Base-by-base conservation (phyloP, 371 early-diverging fungal species). In the Mortierella sp. region DNA sequence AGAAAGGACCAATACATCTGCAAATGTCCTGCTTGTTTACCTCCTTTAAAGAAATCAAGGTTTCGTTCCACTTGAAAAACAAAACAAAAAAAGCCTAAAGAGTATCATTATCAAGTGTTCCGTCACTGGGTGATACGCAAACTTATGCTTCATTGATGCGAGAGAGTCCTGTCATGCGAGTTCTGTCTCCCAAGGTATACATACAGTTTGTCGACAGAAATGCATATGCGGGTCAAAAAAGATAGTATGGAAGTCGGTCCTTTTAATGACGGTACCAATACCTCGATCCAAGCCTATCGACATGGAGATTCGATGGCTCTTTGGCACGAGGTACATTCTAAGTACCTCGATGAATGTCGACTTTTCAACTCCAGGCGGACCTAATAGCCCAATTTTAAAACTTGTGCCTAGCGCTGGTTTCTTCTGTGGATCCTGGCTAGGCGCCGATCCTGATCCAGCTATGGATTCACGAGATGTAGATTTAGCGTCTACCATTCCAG, bases 131-230 rank as follows among this genome's bases (percentile, higher is more conserved):
- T 36, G 94, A 91, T 13, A 94, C 94, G 24, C 95, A 84, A 21
- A 95, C 88, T 62, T 90, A 95, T 0, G 95, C 94, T 41, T 83
- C 74, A 11, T 77, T 77, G 40, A 86, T 69, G 7, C 86, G 78
- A 2, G 93, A 91, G 10, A 94, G 84, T 16, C 87, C 84, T 21
- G 87, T 86, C 95, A 95, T 95, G 13, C 95, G 80, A 19, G 95
- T 95, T 76, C 94, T 95, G 86, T 95, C 95, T 52, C 94, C 95
- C 19, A 95, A 79, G 59, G 94, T 93, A 19, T 93, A 93, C 10
- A 28, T 28, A 28, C 28, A 28, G 28, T 28, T 28, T 28, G 28
- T 28, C 2, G 28, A 28, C 15, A 52, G 38, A 48, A 21, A 24
- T 36, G 7, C 3, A 19, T 28, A 52, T 52, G 19, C 22, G 52